Base-by-base conservation (phyloP, 257 asterid species). In the Primulina tabacum region DNA sequence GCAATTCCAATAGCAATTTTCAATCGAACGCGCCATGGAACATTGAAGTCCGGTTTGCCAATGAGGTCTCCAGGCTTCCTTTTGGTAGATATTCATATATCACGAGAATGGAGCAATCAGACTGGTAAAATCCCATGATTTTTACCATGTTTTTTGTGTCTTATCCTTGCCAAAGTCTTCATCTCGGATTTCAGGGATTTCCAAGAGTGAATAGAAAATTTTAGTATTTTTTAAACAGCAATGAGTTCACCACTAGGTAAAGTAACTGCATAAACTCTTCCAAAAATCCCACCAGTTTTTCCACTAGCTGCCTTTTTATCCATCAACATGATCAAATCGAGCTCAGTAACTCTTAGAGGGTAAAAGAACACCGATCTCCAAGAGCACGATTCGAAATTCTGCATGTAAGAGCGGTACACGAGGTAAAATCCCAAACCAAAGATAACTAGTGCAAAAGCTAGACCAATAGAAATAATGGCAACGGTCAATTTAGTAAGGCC, bases 281-380 rank as follows among this genome's bases (percentile, higher is more conserved):
- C 97, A 20, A 89, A 83, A n/a, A 67, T 75, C 40, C 85, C 93
- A 21, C 82, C 80, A 37, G 21, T 50, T 14, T 47, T 65, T 62
- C 89, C 90, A 58, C 87, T 75, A 7, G 86, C 82, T 29, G 85
- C 71, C 82, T 86, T 87, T 62, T 87, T 90, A 80, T 83, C 82
- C 95, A 92, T 87, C 59, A 85, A 70, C 76, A 80, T 78, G 69
- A 84, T 72, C 81, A 92, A 60, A 53, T 92, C 95, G 66, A 78
- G 81, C 85, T 84, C 95, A 0, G 87, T 79, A n/a, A 87, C 83
- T 82, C 96, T 81, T 43, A 91, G 87, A 72, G 97, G 95, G 64
- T 92, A 92, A 64, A 92, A 91, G 84, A 89, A 86, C 68, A 92
- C 86, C 3, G 89, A 84, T 70, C 83, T 83, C 95, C 95, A 89